Evolutionary conservation across 2,329 filamentous ascomycete genomes (phyloP).

Genomic region (Aspergillus eucalypticola): DNA sequence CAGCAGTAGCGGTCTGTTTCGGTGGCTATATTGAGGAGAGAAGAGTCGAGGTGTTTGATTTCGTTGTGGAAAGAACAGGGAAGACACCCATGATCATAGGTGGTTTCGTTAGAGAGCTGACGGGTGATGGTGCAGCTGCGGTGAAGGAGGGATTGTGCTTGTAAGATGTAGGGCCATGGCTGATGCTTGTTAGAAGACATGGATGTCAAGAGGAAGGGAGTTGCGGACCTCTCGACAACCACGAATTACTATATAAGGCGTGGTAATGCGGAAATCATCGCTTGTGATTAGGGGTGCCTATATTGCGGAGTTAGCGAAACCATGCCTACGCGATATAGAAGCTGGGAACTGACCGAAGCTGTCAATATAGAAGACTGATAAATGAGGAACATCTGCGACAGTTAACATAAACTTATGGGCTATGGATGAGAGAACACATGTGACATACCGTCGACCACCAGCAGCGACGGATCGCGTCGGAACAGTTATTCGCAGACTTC

Average conservation of each 20-base stretch:
- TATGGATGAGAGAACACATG: background rate
- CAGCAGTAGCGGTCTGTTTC: slow-evolving; percentile 20
- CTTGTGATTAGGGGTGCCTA: slow-evolving; percentile 23
- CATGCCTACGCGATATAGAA: background rate
- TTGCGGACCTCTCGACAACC: slow-evolving; percentile 21
- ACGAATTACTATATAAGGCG: slow-evolving; percentile 21
- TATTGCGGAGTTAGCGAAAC: background rate
- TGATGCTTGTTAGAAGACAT: background rate
- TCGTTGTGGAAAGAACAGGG: slow-evolving; percentile 7
- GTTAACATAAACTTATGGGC: background rate
- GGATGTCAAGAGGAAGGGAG: background rate
- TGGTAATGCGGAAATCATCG: slow-evolving; percentile 26
- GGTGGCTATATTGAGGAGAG: slow-evolving; percentile 12
- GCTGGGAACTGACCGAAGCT: slow-evolving; percentile 12
- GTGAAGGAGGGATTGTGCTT: slow-evolving; percentile 21
- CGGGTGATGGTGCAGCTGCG: slow-evolving; percentile 4
- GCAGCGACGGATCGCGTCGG: slow-evolving; percentile 22
- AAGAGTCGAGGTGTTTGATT: slow-evolving; percentile 18
- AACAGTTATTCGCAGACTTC: background rate
- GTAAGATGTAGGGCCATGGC: slow-evolving; percentile 19
- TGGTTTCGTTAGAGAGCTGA: slow-evolving; percentile 15
- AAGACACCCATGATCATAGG: background rate
- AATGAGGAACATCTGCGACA: slow-evolving; percentile 17
- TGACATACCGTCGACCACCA: slow-evolving; percentile 31
- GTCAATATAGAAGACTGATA: slow-evolving; percentile 21